phyloP scores from a whole-genome alignment of 495 filamentous ascomycete species.

The Hyphodiscus hymeniophilus region DNA sequence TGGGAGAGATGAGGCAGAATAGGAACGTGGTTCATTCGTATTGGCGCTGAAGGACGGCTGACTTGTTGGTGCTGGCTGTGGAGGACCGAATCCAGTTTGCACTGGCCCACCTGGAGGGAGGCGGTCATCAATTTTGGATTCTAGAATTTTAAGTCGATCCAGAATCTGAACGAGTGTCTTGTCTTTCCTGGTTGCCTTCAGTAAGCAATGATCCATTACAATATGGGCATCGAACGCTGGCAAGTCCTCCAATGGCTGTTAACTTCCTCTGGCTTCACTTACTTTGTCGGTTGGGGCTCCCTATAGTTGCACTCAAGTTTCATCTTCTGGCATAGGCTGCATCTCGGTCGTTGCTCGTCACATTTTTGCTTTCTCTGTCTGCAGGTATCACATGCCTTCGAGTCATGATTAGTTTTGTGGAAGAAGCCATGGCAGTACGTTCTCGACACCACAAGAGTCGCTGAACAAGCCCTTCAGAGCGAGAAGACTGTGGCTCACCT shows the following conservation, averaged over 20 bases:
- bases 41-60: conserved; percentile 17
- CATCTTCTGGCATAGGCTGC: conserved; percentile 46
- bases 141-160: conserved; percentile 43
- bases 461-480: too few species aligned
- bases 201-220: conserved; percentile 6
- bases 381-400: conserved; percentile 75
- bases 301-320: conserved; percentile 50
- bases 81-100: conserved; percentile 10
- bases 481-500: conserved; percentile 9
- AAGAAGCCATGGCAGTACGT: background rate
- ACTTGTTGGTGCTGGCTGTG: conserved; percentile 20
- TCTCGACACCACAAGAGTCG: background rate
- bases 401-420: background rate
- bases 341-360: conserved; percentile 78
- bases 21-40: conserved; percentile 6
- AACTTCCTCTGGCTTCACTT: conserved; percentile 22
- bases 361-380: conserved; percentile 82
- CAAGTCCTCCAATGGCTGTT: background rate
- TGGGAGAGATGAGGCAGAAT: conserved; percentile 7
- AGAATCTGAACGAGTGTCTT: conserved; percentile 53
- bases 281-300: conserved; percentile 57
- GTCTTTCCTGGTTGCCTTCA: conserved; percentile 42
- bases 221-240: background rate
- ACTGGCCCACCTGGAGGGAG: conserved; percentile 2
- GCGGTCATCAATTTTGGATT: conserved; percentile 24